Base-by-base conservation (phyloP, 345 rosid species). In the Populus nigra region DNA sequence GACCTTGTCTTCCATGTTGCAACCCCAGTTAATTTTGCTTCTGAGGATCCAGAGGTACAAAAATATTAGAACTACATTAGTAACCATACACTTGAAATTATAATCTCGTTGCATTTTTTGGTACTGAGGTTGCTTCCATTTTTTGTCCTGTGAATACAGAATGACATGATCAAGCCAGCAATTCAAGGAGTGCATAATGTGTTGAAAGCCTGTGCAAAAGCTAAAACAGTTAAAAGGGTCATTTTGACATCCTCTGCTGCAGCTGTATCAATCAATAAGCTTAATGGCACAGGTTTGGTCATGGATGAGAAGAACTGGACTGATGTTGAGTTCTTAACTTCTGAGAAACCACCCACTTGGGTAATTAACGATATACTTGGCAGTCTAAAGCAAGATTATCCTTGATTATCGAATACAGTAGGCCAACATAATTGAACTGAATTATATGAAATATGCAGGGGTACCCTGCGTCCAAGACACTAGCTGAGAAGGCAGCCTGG, bases 171-270 rank as follows among this genome's bases (percentile, higher is more conserved):
- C 35, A 91, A 93, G 78, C 99, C 99, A 6, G 98, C 94, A 5
- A 80, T 81, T 67, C 87, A 93, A 85, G 98, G 99, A 77, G 98
- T 87, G 7, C 49, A 83, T 62, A 92, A 93, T 85, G 98, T 96
- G 17, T 73, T 96, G 82, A 88, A 85, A 81, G 88, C 97, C 59
- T 92, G 94, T 76, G 85, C 74, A 10, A 89, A 85, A 68, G 82
- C 92, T 1, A 87, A 90, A 78, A 83, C 97, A 16, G 84, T 96
- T 50, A 96, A 89, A 78, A 90, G 93, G 4, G 94, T 91, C 22
- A 75, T 96, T n/a, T 66, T 91, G 83, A 96, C 99, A 71, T 96
- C 98, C 47, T 96, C 99, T 15, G 98, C 98, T 61, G 96, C 96
- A 47, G 88, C 97, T 6, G 92, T 93, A 22, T 66, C 94, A 1